These are phyloP conservation scores for Flagelloscypha sp. DNA, from an alignment of 768 basidiomycete genomes.

Conservation along the genomic window DNA sequence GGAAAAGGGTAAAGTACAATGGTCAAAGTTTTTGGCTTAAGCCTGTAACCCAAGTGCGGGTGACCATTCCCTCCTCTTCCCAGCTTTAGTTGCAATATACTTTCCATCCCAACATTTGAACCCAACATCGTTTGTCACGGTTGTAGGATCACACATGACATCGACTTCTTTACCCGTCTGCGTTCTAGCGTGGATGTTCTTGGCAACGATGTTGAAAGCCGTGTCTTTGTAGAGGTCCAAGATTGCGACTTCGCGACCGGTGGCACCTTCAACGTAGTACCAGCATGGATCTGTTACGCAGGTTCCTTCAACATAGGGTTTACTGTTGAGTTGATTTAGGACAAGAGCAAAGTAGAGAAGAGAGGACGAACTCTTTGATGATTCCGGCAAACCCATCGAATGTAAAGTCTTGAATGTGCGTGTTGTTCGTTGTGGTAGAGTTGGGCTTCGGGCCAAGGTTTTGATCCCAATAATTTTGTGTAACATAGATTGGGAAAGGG, in stretches of 20 bases:
- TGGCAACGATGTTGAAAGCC: slow-evolving; percentile 40
- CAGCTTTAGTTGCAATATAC: slow-evolving; percentile 32
- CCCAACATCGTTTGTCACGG: slow-evolving; percentile 39
- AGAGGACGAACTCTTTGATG: slow-evolving; percentile 33
- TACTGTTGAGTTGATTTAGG: slow-evolving; percentile 10
- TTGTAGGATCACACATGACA: slow-evolving; percentile 48
- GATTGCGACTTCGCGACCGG: slow-evolving; percentile 51
- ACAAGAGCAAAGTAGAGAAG: not conserved
- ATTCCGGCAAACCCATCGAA: slow-evolving; percentile 48
- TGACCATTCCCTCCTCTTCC: no score
- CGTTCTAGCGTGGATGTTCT: slow-evolving; percentile 38
- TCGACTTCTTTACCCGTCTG: slow-evolving; percentile 32
- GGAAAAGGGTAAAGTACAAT: no score
- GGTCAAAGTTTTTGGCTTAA: no score
- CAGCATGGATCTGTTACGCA: slow-evolving; percentile 56
- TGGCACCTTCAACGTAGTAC: slow-evolving; percentile 46
- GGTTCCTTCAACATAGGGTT: slow-evolving; percentile 48
- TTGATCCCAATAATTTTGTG: slow-evolving; percentile 38
- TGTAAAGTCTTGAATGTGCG: slow-evolving; percentile 44
- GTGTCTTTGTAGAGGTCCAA: slow-evolving; percentile 52
- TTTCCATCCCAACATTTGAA: slow-evolving; percentile 42
- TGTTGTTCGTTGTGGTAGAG: slow-evolving; percentile 38
- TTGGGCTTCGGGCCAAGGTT: slow-evolving; percentile 37
- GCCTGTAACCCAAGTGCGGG: no score
- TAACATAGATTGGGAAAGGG: slow-evolving; percentile 40